Evolutionary conservation across 352 stramenopile species (phyloP).

Genomic region (Phytophthora quininea): DNA sequence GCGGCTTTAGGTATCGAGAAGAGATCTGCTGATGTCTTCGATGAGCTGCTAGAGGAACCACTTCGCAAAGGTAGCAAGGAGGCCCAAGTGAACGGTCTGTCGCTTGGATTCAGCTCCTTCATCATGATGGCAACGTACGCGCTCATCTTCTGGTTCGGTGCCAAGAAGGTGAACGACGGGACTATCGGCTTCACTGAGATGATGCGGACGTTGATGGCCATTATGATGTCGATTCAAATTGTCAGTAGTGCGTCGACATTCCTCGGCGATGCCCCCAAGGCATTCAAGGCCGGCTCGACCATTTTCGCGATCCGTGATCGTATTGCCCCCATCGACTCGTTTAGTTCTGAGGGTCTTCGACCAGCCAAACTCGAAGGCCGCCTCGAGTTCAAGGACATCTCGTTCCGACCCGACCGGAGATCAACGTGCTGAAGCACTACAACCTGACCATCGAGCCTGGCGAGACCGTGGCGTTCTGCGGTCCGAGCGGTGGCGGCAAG

Average conservation of each 20-base stretch:
- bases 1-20: conserved; percentile 43
- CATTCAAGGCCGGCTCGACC: conserved; percentile 54
- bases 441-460: conserved; percentile 79
- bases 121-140: conserved; percentile 56
- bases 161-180: conserved; percentile 43
- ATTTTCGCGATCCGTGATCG: conserved; percentile 45
- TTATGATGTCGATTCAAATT: conserved; percentile 46
- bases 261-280: conserved; percentile 67
- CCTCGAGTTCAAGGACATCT: conserved; percentile 69
- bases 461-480: conserved; percentile 65
- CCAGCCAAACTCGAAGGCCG: conserved; percentile 30
- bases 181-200: conserved; percentile 50
- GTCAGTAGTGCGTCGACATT: conserved; percentile 35
- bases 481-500: conserved; percentile 49
- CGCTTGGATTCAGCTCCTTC: conserved; percentile 75
- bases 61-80: conserved; percentile 35
- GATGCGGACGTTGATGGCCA: conserved; percentile 56
- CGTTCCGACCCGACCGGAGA: conserved; percentile 62
- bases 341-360: conserved; percentile 25
- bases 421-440: conserved; percentile 82
- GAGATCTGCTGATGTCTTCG: conserved; percentile 28
- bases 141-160: conserved; percentile 71
- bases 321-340: conserved; percentile 47
- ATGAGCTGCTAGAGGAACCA: conserved; percentile 29
- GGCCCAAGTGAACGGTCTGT: conserved; percentile 41